These are phyloP conservation scores for Sextonia rubra DNA, from an alignment of 164 flowering plant genomes.

Conservation along the genomic window DNA sequence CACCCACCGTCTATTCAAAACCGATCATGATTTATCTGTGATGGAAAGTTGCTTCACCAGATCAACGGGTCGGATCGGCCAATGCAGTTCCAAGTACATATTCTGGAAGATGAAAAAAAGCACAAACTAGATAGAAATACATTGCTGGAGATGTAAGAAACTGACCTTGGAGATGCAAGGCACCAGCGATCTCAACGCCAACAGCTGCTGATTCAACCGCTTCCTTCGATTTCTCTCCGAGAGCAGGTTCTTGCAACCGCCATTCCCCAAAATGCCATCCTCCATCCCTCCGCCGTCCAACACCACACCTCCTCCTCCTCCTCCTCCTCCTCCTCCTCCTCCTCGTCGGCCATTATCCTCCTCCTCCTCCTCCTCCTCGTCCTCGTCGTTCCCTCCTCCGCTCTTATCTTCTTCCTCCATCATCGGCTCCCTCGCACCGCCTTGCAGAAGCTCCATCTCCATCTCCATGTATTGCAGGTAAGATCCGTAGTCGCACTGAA, in stretches of 20 bases:
- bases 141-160: too few species aligned
- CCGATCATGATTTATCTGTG: too few species aligned
- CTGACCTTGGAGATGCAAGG: slow-evolving; percentile 30
- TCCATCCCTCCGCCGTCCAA: slow-evolving; percentile 6
- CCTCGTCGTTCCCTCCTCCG: neutral
- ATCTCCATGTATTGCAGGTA: neutral
- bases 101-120: too few species aligned
- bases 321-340: neutral
- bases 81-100: too few species aligned
- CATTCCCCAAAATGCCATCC: slow-evolving; percentile 6
- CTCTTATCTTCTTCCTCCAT: neutral
- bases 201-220: slow-evolving; percentile 23
- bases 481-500: neutral
- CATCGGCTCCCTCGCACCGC: neutral
- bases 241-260: slow-evolving; percentile 19
- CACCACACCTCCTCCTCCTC: slow-evolving; percentile 11
- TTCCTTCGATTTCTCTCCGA: slow-evolving; percentile 30
- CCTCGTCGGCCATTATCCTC: neutral
- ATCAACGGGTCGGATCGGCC: too few species aligned
- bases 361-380: too few species aligned
- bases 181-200: slow-evolving; percentile 24
- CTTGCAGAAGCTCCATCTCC: neutral
- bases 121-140: too few species aligned
- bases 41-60: too few species aligned
- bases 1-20: too few species aligned